Evolutionary conservation across 1,139 yeast genomes (phyloP).

Genomic region (Blastobotrys persicus): DNA sequence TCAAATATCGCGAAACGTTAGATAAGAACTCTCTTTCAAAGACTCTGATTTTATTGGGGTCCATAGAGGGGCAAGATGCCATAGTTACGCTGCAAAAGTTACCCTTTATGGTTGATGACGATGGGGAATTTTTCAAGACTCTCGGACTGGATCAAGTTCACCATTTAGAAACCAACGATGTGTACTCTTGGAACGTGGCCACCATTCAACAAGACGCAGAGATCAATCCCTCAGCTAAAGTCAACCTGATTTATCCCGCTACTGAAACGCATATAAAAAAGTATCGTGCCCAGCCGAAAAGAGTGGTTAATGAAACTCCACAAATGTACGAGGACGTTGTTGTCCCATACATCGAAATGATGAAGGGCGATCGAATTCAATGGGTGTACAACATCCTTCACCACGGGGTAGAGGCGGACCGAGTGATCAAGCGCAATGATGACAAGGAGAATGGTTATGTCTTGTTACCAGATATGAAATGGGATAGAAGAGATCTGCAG

Average conservation of each 20-base stretch:
- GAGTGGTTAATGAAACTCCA: constrained; percentile 77
- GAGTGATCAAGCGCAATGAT: constrained; percentile 62
- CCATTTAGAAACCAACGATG: constrained; percentile 67
- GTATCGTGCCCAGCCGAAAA: constrained; percentile 55
- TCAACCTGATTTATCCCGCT: constrained; percentile 86
- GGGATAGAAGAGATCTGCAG: constrained; percentile 77
- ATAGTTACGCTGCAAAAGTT: constrained; percentile 75
- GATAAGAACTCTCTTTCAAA: constrained; percentile 53
- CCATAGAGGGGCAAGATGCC: constrained; percentile 57
- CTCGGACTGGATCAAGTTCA: constrained; percentile 35
- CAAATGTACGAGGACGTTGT: constrained; percentile 61
- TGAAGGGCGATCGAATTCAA: constrained; percentile 73
- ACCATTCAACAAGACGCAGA: constrained; percentile 49
- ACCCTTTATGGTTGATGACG: constrained; percentile 45
- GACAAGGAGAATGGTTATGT: constrained; percentile 50
- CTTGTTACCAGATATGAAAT: constrained; percentile 54
- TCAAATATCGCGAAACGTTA: constrained; percentile 15
- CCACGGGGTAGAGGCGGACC: constrained; percentile 81
- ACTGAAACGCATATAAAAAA: constrained; percentile 80
- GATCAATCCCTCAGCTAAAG: constrained; percentile 58
- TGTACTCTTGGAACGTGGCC: constrained; percentile 77
- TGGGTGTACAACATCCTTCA: constrained; percentile 89
- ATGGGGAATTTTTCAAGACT: constrained; percentile 20
- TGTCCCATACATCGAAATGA: constrained; percentile 70
- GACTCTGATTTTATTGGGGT: constrained; percentile 61